phyloP scores from a whole-genome alignment of 306 rosid genomes.

The Fragaria nilgerrensis region DNA sequence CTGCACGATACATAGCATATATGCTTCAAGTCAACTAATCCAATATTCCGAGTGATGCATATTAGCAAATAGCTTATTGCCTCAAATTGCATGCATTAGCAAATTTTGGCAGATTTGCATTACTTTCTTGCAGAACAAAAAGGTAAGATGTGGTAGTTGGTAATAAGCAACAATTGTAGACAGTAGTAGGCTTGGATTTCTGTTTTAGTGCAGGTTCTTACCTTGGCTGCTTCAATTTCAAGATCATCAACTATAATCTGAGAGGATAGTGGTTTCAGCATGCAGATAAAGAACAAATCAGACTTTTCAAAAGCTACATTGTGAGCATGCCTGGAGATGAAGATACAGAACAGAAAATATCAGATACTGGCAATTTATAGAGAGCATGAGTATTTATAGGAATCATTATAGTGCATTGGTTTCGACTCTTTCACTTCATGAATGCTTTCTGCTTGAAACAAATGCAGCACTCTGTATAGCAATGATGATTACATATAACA shows the following conservation, averaged over 20 bases:
- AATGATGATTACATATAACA: not conserved
- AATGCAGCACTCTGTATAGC: not conserved
- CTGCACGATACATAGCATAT: conserved; percentile 32
- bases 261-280: conserved; percentile 74
- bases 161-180: not conserved
- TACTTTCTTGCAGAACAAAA: not conserved
- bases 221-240: conserved; percentile 93
- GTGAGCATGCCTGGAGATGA: conserved; percentile 73
- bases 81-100: not conserved
- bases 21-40: conserved; percentile 8
- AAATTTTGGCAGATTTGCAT: not conserved
- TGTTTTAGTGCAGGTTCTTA: conserved; percentile 9
- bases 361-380: conserved; percentile 14
- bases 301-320: conserved; percentile 87
- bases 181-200: not conserved
- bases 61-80: not conserved
- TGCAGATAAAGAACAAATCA: conserved; percentile 92
- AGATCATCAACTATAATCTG: conserved; percentile 64
- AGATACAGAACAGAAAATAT: conserved; percentile 15
- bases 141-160: not conserved
- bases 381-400: not conserved
- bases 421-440: not conserved
- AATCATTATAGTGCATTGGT: not conserved
- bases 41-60: not conserved
- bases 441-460: not conserved